Conservation (phyloP, 225 moss, liverwort and hornwort genomes). For the Pleurozium schreberi region DNA sequence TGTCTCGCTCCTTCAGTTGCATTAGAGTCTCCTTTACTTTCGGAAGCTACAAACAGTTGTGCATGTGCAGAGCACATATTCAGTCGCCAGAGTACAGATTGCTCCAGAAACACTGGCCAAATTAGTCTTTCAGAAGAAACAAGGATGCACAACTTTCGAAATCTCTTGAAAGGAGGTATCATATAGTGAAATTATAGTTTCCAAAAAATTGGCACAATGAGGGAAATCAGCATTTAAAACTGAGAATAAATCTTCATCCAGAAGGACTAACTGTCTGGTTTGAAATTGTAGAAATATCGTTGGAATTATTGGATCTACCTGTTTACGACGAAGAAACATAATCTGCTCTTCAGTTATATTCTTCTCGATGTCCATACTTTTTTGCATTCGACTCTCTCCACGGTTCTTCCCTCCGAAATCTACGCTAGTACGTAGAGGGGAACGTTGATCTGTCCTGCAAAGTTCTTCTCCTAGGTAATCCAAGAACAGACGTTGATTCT, state of each 20-base stretch:
- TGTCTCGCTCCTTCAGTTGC: constrained; percentile 30
- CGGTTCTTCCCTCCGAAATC: constrained; percentile 30
- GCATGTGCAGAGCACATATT: not conserved
- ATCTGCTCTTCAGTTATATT: constrained; percentile 20
- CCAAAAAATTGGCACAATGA: not conserved
- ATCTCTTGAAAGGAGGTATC: not conserved
- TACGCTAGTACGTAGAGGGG: constrained; percentile 4
- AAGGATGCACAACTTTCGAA: not conserved
- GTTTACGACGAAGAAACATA: constrained; percentile 31
- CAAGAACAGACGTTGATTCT: constrained; percentile 26
- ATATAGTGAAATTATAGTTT: not conserved
- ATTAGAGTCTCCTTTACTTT: constrained; percentile 25
- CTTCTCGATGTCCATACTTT: constrained; percentile 16
- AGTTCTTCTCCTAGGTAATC: constrained; percentile 34
- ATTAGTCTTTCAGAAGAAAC: not conserved
- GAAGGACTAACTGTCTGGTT: not conserved
- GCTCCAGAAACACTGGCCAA: not conserved
- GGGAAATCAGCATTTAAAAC: not conserved
- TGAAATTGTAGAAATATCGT: not conserved
- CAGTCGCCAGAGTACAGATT: not conserved
- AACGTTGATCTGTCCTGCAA: constrained; percentile 9
- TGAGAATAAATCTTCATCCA: too few relatives aligned
- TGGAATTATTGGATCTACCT: constrained; percentile 2
- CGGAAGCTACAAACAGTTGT: constrained; percentile 16
- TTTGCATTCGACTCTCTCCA: not conserved